phyloP scores from a whole-genome alignment of 257 asterid species.

The Mitragyna speciosa region DNA sequence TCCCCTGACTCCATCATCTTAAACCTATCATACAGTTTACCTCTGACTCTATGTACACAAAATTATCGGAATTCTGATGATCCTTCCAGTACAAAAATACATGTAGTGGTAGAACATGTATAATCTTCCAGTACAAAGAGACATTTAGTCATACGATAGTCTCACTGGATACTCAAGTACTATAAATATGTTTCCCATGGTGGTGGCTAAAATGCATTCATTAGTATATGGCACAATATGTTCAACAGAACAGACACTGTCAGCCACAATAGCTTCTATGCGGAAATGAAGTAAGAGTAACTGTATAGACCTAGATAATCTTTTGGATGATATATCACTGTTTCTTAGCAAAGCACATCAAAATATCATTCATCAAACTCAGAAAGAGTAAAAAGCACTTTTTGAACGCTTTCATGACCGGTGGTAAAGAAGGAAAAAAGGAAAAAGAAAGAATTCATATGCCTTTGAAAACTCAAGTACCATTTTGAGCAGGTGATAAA shows the following conservation, averaged over 20 bases:
- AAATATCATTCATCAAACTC: background rate
- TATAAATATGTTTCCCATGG: background rate
- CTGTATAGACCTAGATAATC: background rate
- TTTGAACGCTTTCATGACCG: background rate
- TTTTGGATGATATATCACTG: background rate
- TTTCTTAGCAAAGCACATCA: background rate
- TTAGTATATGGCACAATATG: background rate
- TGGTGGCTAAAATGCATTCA: background rate
- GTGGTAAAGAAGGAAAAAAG: background rate
- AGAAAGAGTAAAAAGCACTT: background rate
- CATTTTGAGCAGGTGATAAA: constrained; percentile 59
- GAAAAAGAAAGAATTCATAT: constrained; percentile 16
- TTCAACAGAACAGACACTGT: too few relatives aligned
- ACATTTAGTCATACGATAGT: background rate
- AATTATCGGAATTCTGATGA: background rate
- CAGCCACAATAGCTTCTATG: too few relatives aligned
- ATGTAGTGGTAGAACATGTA: too few relatives aligned
- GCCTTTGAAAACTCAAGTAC: constrained; percentile 40
- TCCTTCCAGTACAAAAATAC: background rate
- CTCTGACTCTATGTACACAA: background rate
- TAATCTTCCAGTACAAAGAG: background rate
- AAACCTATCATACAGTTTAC: background rate
- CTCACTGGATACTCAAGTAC: background rate
- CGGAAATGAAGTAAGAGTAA: background rate
- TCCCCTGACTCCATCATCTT: background rate